Percentiles rank a stretch among this genome's conserved stretches.
Evolutionary conservation across 208 protist genomes (phyloP).

Genomic region (Wallacemonas sp.): DNA sequence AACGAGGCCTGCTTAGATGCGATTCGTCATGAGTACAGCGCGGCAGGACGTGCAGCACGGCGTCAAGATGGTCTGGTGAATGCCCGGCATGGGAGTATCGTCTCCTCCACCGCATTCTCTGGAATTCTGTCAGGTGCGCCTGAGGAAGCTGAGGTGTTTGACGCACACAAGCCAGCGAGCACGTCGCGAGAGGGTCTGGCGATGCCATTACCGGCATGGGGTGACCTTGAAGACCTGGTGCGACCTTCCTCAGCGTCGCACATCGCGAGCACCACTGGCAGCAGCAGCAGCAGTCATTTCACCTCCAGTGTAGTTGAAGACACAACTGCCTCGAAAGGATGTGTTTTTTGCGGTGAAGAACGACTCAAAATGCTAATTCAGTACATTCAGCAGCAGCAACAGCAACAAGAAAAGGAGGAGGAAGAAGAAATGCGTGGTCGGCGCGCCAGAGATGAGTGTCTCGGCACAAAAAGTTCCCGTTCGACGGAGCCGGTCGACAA

Average conservation of each 20-base stretch:
- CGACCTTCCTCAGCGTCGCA: too few relatives aligned
- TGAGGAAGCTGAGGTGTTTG: not conserved
- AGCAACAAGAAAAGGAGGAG: not conserved
- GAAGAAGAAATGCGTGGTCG: too few relatives aligned
- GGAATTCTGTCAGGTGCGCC: not conserved
- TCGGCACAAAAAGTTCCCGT: too few relatives aligned
- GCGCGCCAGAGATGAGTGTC: too few relatives aligned
- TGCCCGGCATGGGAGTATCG: not conserved
- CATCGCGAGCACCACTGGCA: too few relatives aligned
- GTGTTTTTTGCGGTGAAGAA: conserved; percentile 33
- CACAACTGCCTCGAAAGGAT: too few relatives aligned
- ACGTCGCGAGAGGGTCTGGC: too few relatives aligned
- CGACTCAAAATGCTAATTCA: conserved; percentile 28
- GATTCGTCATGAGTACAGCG: conserved; percentile 64
- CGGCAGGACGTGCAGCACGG: conserved; percentile 40
- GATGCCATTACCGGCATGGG: not conserved
- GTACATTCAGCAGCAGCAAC: conserved; percentile 21
- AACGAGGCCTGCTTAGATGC: conserved; percentile 94
- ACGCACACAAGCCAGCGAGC: not conserved
- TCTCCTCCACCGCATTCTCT: not conserved
- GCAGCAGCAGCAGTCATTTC: too few relatives aligned
- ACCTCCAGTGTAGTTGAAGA: too few relatives aligned
- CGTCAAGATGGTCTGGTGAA: conserved; percentile 12
- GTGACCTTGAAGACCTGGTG: too few relatives aligned
- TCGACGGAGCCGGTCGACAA: too few relatives aligned